Base-by-base conservation (phyloP, 495 filamentous ascomycete species). In the Podospora pseudocomata region DNA sequence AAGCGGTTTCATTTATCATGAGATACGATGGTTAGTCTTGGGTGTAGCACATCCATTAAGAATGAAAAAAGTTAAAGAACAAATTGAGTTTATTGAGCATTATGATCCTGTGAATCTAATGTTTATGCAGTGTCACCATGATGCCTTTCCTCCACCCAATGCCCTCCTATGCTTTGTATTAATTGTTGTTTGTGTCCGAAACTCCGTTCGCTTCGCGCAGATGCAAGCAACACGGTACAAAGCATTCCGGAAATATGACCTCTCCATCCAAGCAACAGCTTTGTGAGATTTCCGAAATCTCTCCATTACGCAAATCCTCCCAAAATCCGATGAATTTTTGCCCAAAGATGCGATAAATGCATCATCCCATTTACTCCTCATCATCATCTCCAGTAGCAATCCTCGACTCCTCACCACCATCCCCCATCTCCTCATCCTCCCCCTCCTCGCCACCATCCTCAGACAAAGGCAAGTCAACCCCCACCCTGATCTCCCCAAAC, bases 401-500 rank as follows among this genome's bases (percentile, higher is more conserved):
- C 15, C 39, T 49, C 39, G 39, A 49, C 39, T 49, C 39, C 39
- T 16, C 39, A 49, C 39, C 39, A 49, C 7, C 39, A 49, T 11
- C 39, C 15, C 39, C 39, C 55, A 53, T 26, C 16, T 9, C 26
- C n/a, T 60, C 64, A 39, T 6, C 26, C n/a, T 60, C 44, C 34
- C 63, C 18, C 2, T 16, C 34, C 3, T 57, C 63, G 15, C 58
- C 59, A 30, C 56, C 54, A 39, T 61, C 53, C 19, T 28, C 65
- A 27, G 44, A 63, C 16, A 23, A 60, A 44, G 63, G 19, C 30
- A 75, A 2, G n/a, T 71, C 61, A 26, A 78, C 66, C 3, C 76
- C 76, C 23, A 83, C 64, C 44, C 73, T 78, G 66, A 84, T 81
- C 0, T 53, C 63, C 7, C 80, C 81, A 64, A 82, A 83, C 4